Evolutionary conservation across 2,329 filamentous ascomycete genomes (phyloP), one percentile per base, ranked within the genome.

Genomic region (Parafenestella ontariensis): DNA sequence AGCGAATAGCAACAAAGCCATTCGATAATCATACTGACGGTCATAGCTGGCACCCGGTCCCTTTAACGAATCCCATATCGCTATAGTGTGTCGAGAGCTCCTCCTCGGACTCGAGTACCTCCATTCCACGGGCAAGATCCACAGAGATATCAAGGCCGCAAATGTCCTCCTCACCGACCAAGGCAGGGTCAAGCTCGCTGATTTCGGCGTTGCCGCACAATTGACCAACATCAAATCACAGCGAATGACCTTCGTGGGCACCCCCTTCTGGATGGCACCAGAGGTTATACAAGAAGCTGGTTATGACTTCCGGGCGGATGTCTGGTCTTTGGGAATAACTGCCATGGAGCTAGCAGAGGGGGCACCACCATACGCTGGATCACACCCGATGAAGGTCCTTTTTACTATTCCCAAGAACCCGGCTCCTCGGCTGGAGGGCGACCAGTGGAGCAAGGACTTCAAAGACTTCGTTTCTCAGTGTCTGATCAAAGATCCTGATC

Each of bases 221-320:
- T 83, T 99, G 68, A 96, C 92, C 57, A 96, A 97, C 73, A 96
- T 98, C 79, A 97, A 97, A 78, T 97, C 94, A 2, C 92, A 97
- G 76, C 87, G 95, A 49, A 94, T 98, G 77, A 99, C 95, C 0
- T 98, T 99, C 70, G 95, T 99, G 18, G 95, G 95, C 18, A 64
- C 61, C 1, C 94, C 94, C 0, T 98, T 97, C 76, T 98, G 94
- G 94, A 98, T 98, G 94, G 94, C 94, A 3, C 94, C 94, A 7
- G 94, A 98, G 78, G 94, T 98, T 46, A 98, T 98, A 75, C 96
- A 96, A 78, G 94, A 98, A 77, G 95, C 91, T 50, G 94, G 94
- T 46, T 97, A 98, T 79, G 93, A 97, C 76, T 92, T 96, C 79
- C 97, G 96, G 79, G 94, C 94, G 40, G 94, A 98, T 72, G 96